phyloP scores from a whole-genome alignment of 768 basidiomycete species.

The Cystobasidium onofrii region DNA sequence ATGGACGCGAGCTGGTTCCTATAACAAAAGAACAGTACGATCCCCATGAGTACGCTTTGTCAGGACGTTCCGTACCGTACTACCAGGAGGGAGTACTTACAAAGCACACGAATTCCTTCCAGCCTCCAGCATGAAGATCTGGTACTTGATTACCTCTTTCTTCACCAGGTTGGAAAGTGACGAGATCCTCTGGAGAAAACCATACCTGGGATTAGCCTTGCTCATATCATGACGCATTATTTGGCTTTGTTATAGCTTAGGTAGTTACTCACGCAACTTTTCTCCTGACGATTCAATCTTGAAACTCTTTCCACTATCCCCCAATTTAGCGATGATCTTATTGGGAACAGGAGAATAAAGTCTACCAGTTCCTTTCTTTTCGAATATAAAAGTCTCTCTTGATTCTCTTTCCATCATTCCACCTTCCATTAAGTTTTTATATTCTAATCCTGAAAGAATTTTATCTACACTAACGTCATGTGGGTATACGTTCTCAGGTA shows the following conservation, averaged over 20 bases:
- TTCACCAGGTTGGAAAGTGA: constrained; percentile 9
- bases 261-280: not conserved
- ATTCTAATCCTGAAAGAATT: not conserved
- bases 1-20: constrained; percentile 3
- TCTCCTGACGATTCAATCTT: not conserved
- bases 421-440: not conserved
- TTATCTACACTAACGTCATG: constrained; percentile 1
- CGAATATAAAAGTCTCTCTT: not conserved
- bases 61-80: no score
- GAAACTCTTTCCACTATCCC: not conserved
- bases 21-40: no score
- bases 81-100: not conserved
- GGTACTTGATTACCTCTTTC: constrained; percentile 15
- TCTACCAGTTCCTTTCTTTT: constrained; percentile 1
- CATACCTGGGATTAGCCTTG: no score
- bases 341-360: constrained; percentile 1
- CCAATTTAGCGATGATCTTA: not conserved
- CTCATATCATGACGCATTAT: no score
- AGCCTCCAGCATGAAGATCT: not conserved
- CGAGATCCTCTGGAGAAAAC: not conserved
- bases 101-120: constrained; percentile 1
- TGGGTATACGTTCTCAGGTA: not conserved
- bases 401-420: not conserved
- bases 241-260: not conserved
- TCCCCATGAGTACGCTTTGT: no score